A percentile compares a stretch with the other conserved stretches of the same genome.
phyloP scores from a whole-genome alignment of 1,284 basidiomycete genomes.

The Lentinula novae-zelandiae region DNA sequence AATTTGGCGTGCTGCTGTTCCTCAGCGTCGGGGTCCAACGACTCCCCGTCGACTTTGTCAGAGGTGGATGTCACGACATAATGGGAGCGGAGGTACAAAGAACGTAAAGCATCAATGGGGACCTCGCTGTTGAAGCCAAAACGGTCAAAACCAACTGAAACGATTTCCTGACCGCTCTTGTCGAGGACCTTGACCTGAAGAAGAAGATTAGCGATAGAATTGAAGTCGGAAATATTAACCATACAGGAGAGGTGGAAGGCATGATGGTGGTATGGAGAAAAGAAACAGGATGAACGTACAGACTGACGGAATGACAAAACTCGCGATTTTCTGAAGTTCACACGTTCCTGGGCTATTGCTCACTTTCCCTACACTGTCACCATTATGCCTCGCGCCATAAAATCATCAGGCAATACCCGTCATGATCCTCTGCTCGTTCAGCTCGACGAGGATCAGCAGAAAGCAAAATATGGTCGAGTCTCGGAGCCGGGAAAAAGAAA shows the following conservation, averaged over 20 bases:
- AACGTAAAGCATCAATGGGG: slow-evolving; percentile 72
- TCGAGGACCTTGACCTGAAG: slow-evolving; percentile 59
- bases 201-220: slow-evolving; percentile 4
- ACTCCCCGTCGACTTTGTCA: slow-evolving; percentile 27
- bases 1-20: slow-evolving; percentile 51
- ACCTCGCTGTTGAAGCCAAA: slow-evolving; percentile 90
- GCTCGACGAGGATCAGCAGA: slow-evolving; percentile 70
- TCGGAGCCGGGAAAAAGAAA: slow-evolving; percentile 71
- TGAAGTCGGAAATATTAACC: slow-evolving; percentile 11
- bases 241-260: slow-evolving; percentile 11
- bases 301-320: background rate
- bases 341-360: background rate
- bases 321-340: background rate
- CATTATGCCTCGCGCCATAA: slow-evolving; percentile 61
- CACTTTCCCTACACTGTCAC: background rate
- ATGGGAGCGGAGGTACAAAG: slow-evolving; percentile 83
- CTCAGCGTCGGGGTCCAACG: slow-evolving; percentile 31
- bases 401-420: slow-evolving; percentile 51
- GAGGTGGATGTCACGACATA: slow-evolving; percentile 51
- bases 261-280: slow-evolving; percentile 13
- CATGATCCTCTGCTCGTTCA: slow-evolving; percentile 87
- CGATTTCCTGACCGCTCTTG: slow-evolving; percentile 74
- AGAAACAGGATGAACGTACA: background rate
- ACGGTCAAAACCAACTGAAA: slow-evolving; percentile 72
- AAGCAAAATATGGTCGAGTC: slow-evolving; percentile 75